A percentile compares a stretch with the other conserved stretches of the same genome.
Conservation (phyloP, 495 filamentous ascomycete genomes). For the Daldinia childiae region DNA sequence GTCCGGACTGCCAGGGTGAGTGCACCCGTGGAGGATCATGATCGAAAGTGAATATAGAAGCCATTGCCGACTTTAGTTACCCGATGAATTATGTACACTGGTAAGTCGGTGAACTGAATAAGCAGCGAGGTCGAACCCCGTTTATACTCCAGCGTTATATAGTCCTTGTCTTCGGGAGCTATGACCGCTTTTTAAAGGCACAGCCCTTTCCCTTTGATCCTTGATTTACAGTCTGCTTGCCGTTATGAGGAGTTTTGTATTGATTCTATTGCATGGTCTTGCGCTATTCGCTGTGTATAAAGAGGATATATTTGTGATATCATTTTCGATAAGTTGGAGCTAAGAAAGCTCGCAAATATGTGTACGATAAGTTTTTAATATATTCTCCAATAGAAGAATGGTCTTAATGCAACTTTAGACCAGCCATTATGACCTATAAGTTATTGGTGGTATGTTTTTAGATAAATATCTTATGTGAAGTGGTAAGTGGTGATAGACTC, state of each 20-base stretch:
- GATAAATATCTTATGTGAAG: slow-evolving; percentile 17
- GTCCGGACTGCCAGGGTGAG: slow-evolving; percentile 81
- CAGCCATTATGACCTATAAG: slow-evolving; percentile 34
- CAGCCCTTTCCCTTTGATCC: neutral
- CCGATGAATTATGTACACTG: neutral
- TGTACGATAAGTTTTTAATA: slow-evolving; percentile 3
- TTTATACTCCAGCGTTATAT: slow-evolving; percentile 3
- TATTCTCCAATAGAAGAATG: neutral
- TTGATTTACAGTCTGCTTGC: slow-evolving; percentile 24
- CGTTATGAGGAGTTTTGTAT: slow-evolving; percentile 28
- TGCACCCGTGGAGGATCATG: slow-evolving; percentile 85
- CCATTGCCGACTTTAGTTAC: slow-evolving; percentile 66
- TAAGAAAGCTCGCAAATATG: slow-evolving; percentile 28
- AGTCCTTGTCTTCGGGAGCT: neutral
- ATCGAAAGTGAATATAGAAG: slow-evolving; percentile 95
- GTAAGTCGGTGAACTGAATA: neutral
- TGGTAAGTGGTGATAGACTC: slow-evolving; percentile 25
- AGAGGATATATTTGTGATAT: slow-evolving; percentile 62
- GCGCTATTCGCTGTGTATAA: slow-evolving; percentile 45
- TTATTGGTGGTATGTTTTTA: slow-evolving; percentile 2
- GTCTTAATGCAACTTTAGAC: slow-evolving; percentile 16
- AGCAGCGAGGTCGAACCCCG: neutral
- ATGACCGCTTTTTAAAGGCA: neutral
- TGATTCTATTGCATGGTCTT: slow-evolving; percentile 41
- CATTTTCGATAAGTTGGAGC: slow-evolving; percentile 62